These are phyloP conservation scores for Flaveria linearis DNA, from an alignment of 129 eudicot species.

Conservation along the genomic window DNA sequence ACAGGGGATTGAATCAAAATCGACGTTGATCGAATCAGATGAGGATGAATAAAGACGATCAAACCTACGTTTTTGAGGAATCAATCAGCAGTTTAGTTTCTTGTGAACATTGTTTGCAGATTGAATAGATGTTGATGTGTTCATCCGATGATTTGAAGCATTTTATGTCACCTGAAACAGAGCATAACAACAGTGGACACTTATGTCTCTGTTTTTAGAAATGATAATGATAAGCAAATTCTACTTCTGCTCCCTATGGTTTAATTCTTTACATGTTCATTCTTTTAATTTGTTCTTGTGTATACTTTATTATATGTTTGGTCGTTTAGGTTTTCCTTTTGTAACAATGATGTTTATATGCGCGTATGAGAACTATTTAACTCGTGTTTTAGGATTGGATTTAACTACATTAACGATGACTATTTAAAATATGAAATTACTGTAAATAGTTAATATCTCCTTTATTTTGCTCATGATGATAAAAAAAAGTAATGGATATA, in stretches of 20 bases:
- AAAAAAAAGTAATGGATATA: too few relatives aligned
- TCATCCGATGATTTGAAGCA: background rate
- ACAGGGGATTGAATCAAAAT: too few relatives aligned
- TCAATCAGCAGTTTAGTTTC: background rate
- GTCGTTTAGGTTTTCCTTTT: background rate
- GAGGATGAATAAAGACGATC: constrained; percentile 5
- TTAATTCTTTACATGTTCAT: background rate
- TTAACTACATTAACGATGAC: too few relatives aligned
- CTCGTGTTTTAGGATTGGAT: too few relatives aligned
- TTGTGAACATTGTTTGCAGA: constrained; percentile 3
- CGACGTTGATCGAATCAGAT: background rate
- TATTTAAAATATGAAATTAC: too few relatives aligned
- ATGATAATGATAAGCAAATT: constrained; percentile 1
- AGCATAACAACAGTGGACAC: constrained; percentile 21
- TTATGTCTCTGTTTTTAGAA: constrained; percentile 29
- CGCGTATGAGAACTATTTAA: too few relatives aligned
- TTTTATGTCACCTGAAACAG: constrained; percentile 17
- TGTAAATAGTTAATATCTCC: too few relatives aligned
- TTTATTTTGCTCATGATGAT: too few relatives aligned
- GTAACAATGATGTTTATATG: background rate
- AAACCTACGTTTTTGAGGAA: background rate
- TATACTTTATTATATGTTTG: background rate
- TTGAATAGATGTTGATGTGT: background rate
- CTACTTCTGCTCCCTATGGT: constrained; percentile 17
- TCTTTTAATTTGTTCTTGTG: background rate